These are phyloP conservation scores for Cyclostephanos invisitatus DNA, from an alignment of 108 stramenopile genomes.

Conservation along the genomic window DNA sequence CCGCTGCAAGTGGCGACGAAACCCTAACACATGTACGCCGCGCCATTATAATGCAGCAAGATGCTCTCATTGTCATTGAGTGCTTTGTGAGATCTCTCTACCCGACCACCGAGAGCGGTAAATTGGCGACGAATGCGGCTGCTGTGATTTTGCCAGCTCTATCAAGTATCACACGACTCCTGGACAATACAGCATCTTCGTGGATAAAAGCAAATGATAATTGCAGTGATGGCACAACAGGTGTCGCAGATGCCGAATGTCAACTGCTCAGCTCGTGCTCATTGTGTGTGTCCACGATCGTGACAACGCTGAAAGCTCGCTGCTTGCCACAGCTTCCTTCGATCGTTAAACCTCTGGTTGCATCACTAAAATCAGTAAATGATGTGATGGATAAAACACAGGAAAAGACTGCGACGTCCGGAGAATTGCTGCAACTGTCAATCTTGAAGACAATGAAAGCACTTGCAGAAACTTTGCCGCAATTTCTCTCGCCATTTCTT, in stretches of 20 bases:
- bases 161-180: conserved; percentile 35
- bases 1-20: conserved; percentile 30
- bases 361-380: conserved; percentile 51
- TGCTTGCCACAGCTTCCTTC: conserved; percentile 64
- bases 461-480: conserved; percentile 74
- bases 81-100: conserved; percentile 50
- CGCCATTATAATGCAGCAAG: conserved; percentile 57
- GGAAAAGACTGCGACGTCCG: conserved; percentile 24
- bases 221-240: conserved; percentile 1
- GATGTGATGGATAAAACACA: background rate
- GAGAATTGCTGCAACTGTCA: conserved; percentile 57
- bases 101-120: conserved; percentile 35
- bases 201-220: conserved; percentile 33
- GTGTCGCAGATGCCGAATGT: conserved; percentile 39
- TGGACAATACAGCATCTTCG: conserved; percentile 28
- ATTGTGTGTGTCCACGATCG: conserved; percentile 65
- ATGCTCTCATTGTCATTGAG: conserved; percentile 74
- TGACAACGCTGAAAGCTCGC: conserved; percentile 60
- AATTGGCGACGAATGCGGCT: conserved; percentile 31
- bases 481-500: conserved; percentile 75
- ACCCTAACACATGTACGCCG: conserved; percentile 22
- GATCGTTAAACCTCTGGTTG: conserved; percentile 60
- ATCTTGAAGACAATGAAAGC: conserved; percentile 54
- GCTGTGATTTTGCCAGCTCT: conserved; percentile 49
- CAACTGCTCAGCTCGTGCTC: conserved; percentile 53